Evolutionary conservation across 164 flowering plant genomes (phyloP).

Genomic region (Piper betle): DNA sequence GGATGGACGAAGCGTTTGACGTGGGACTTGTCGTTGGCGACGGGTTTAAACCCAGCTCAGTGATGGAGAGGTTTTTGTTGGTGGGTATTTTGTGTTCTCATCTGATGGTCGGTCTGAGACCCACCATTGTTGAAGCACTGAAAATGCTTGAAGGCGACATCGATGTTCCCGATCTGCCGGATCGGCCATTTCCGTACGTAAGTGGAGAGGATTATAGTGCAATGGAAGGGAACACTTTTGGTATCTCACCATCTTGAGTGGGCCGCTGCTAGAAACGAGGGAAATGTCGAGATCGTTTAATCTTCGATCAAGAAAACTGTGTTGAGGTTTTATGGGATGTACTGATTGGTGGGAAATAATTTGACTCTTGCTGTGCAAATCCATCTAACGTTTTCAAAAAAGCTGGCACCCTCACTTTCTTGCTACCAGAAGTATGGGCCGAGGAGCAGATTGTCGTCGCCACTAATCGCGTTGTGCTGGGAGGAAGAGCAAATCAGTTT

Average conservation of each 20-base stretch:
- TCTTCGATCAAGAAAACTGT: too few species aligned
- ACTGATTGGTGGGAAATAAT: too few species aligned
- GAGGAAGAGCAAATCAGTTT: too few species aligned
- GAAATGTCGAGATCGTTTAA: slow-evolving; percentile 41
- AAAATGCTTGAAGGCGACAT: slow-evolving; percentile 85
- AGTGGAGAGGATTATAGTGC: slow-evolving; percentile 25
- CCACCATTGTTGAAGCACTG: slow-evolving; percentile 58
- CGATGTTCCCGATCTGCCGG: slow-evolving; percentile 71
- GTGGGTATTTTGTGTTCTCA: slow-evolving; percentile 85
- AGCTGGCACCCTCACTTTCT: too few species aligned
- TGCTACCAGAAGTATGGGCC: too few species aligned
- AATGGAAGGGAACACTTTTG: slow-evolving; percentile 26
- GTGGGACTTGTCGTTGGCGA: slow-evolving; percentile 25
- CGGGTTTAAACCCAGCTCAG: slow-evolving; percentile 22
- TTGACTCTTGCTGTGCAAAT: too few species aligned
- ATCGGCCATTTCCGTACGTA: slow-evolving; percentile 53
- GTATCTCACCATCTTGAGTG: slow-evolving; percentile 34
- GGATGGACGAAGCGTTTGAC: slow-evolving; percentile 39
- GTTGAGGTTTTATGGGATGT: too few species aligned
- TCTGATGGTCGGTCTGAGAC: slow-evolving; percentile 80
- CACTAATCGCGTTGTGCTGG: too few species aligned
- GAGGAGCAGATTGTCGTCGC: too few species aligned
- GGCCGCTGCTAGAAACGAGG: slow-evolving; percentile 19
- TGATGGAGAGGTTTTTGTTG: slow-evolving; percentile 61
- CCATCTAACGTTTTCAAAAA: too few species aligned